These are phyloP conservation scores for Lumnitzera racemosa DNA, from an alignment of 345 rosid genomes.

Conservation along the genomic window DNA sequence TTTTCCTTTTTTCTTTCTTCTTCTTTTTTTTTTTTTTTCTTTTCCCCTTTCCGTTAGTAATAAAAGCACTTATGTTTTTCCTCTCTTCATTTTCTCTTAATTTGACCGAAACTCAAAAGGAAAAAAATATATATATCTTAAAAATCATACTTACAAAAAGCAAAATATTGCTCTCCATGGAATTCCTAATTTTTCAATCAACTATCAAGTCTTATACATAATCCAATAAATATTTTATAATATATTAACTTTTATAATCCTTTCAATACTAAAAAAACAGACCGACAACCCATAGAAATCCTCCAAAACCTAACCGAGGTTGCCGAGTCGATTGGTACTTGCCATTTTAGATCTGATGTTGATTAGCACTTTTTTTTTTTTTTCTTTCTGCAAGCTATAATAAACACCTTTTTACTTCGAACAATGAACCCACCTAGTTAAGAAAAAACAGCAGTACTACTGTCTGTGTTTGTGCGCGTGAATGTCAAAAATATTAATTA, in stretches of 20 bases:
- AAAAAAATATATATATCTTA: neutral
- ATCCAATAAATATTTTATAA: too few relatives aligned
- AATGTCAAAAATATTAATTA: too few relatives aligned
- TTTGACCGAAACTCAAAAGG: too few relatives aligned
- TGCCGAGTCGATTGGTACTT: conserved; percentile 3
- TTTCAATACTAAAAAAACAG: too few relatives aligned
- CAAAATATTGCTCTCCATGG: too few relatives aligned
- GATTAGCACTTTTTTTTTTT: conserved; percentile 39
- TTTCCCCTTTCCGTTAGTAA: neutral
- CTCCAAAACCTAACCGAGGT: too few relatives aligned
- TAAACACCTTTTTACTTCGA: conserved; percentile 64
- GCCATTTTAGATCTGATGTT: conserved; percentile 32
- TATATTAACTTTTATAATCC: too few relatives aligned
- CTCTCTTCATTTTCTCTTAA: neutral
- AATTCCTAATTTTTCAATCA: too few relatives aligned
- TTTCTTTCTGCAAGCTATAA: conserved; percentile 50
- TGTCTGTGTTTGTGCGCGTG: too few relatives aligned
- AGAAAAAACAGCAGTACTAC: conserved; percentile 11
- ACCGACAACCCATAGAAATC: too few relatives aligned
- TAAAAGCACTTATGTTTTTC: neutral
- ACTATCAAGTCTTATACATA: too few relatives aligned
- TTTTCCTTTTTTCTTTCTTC: neutral
- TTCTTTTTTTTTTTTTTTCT: neutral
- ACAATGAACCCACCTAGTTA: conserved; percentile 51
- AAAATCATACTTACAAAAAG: too few relatives aligned